These are phyloP conservation scores for Xylariaceae sp. DNA, from an alignment of 2,329 filamentous ascomycete genomes.

Conservation along the genomic window DNA sequence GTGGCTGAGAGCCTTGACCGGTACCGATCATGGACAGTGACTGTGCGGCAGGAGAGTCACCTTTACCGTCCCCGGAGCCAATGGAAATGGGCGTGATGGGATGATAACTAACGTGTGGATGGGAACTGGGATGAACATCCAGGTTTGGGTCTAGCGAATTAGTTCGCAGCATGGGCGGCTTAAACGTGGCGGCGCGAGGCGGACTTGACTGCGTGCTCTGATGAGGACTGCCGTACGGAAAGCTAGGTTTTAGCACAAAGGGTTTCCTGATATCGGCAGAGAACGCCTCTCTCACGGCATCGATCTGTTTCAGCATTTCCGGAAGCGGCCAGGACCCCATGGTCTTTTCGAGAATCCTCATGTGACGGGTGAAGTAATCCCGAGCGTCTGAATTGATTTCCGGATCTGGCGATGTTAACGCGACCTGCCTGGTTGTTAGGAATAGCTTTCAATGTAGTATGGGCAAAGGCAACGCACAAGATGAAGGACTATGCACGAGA, in stretches of 20 bases:
- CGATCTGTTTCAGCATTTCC: constrained; percentile 85
- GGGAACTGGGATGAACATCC: constrained; percentile 49
- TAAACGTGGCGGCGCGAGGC: constrained; percentile 51
- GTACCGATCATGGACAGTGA: constrained; percentile 66
- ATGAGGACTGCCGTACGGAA: constrained; percentile 79
- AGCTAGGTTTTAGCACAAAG: constrained; percentile 83
- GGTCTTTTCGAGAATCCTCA: constrained; percentile 87
- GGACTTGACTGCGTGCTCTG: constrained; percentile 61
- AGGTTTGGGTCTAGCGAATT: constrained; percentile 53
- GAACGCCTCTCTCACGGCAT: constrained; percentile 84
- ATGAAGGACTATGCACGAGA: constrained; percentile 90
- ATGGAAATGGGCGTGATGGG: constrained; percentile 77
- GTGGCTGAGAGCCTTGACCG: constrained; percentile 52
- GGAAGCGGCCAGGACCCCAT: constrained; percentile 80
- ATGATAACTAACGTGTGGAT: constrained; percentile 65
- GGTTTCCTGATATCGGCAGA: constrained; percentile 79
- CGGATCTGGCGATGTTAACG: constrained; percentile 87
- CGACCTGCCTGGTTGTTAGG: constrained; percentile 56
- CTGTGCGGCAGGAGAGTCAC: constrained; percentile 70
- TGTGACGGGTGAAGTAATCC: constrained; percentile 87
- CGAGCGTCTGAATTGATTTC: constrained; percentile 80
- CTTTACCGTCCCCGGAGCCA: constrained; percentile 67
- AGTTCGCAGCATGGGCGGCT: constrained; percentile 42
- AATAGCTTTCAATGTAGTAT: not conserved
- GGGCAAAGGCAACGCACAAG: constrained; percentile 58